Percentiles rank a stretch among this genome's conserved stretches.
These are phyloP conservation scores for Linnemannia hyalina DNA, from an alignment of 192 early-diverging fungal species.

Conservation along the genomic window DNA sequence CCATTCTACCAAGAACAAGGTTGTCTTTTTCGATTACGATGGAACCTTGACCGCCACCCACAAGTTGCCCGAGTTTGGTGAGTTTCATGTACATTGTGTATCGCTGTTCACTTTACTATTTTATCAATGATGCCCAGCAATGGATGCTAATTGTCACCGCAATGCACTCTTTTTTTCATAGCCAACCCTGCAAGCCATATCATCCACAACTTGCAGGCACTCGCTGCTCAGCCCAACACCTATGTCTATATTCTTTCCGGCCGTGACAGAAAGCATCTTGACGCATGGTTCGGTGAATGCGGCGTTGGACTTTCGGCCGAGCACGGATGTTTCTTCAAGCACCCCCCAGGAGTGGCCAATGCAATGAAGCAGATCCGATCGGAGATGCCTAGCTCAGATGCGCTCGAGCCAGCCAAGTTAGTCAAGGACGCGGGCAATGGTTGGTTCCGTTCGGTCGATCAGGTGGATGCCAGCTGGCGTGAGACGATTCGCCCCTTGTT, in stretches of 20 bases:
- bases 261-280: slow-evolving; percentile 89
- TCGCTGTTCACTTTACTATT: background rate
- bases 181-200: slow-evolving; percentile 86
- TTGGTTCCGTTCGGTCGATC: slow-evolving; percentile 93
- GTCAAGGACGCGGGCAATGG: slow-evolving; percentile 72
- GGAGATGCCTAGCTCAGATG: slow-evolving; percentile 57
- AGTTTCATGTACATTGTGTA: background rate
- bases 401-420: slow-evolving; percentile 60
- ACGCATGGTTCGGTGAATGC: slow-evolving; percentile 89
- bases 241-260: slow-evolving; percentile 98
- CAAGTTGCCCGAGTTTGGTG: slow-evolving; percentile 90
- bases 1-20: slow-evolving; percentile 73
- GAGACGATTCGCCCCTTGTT: slow-evolving; percentile 94
- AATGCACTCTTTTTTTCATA: background rate
- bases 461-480: slow-evolving; percentile 92
- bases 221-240: slow-evolving; percentile 84
- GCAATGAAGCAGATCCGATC: slow-evolving; percentile 60
- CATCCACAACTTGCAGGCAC: slow-evolving; percentile 75
- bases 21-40: slow-evolving; percentile 97
- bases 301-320: slow-evolving; percentile 96
- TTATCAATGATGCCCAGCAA: background rate
- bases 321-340: slow-evolving; percentile 98
- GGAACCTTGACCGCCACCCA: slow-evolving; percentile 92
- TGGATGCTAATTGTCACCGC: background rate
- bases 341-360: slow-evolving; percentile 79